Base-by-base conservation (phyloP, 805 yeast genomes). In the Huiozyma naganishii region DNA sequence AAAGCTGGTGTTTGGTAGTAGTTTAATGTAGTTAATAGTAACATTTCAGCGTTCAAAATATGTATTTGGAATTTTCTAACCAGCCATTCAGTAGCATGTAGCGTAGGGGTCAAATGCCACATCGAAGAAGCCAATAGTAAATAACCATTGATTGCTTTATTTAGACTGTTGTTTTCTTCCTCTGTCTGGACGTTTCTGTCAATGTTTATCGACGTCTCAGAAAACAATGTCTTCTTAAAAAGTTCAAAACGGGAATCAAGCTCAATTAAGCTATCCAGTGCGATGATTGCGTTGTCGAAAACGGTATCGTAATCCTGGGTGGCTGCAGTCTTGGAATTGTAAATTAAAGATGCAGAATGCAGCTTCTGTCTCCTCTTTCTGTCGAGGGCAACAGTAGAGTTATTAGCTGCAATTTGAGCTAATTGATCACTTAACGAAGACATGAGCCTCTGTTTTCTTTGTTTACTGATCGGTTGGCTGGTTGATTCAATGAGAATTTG, bases 31-130 rank as follows among this genome's bases (percentile, higher is more conserved):
- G 89, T 71, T 45, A 90, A 63, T 38, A 92, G 58, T 30, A 92
- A 58, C 43, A 70, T 59, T 61, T 90, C 97, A 0, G 88, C 67
- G 55, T 84, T 87, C 55, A 83, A 80, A 40, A 84, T 70, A 59
- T 92, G 89, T 51, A 87, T 77, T 57, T 87, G 80, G 68, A 80
- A 92, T 53, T 97, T 75, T 67, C 98, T 81, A 13, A 92, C 81
- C 27, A 89, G 76, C 98, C 98, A 92, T 68, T 92, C 98, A 9
- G 87, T 70, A 5, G 96, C 90, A 53, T 80, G 80, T 41, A 86
- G 56, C 3, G 96, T 74, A 27, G 94, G 85, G 23, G 79, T 73
- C 42, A 88, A 65, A 49, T 78, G 74, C 74, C 90, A 78, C 61
- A 79, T 80, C 2, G 94, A 86, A 4, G 94, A 80, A 7, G 80